Evolutionary conservation across 2,329 filamentous ascomycete species (phyloP), one percentile per base, ranked within the genome.

Genomic region (Blastomyces parvus): DNA sequence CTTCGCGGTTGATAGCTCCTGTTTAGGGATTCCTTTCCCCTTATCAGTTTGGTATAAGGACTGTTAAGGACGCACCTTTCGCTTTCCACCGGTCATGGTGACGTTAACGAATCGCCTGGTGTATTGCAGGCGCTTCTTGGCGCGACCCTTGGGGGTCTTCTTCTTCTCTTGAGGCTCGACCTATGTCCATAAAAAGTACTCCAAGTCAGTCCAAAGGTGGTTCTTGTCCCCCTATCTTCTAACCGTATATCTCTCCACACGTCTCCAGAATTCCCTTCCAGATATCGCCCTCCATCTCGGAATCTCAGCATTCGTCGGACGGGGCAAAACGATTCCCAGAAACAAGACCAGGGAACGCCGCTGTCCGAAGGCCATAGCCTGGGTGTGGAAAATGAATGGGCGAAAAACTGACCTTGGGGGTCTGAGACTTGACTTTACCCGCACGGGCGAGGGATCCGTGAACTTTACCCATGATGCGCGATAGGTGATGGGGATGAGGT

Each of bases 41-140:
- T 38, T 52, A 46, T 36, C 62, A 52, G 7, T 44, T 40, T 27
- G 27, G 22, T 17, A 38, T 14, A 14, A 53, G 27, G 46, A 17
- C 9, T 30, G 8, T 61, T n/a, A 36, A 42, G 40, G 22, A 52
- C 50, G 59, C 44, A 61, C 59, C 50, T 53, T 61, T 25, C 50
- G 59, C 38, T 52, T 61, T 46, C 50, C 50, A 38, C 50, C 50
- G 13, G 59, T 61, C 46, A 53, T 36, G 14, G 59, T 61, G 78
- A 97, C 91, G 83, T 97, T 97, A 73, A 97, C 92, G 84, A 97
- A 97, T 76, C 93, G 91, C 80, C 93, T 89, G 74, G 91, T 96
- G 87, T 97, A 97, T 80, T 86, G 87, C 79, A 95, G 87, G 77
- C 93, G 87, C 91, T 97, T 97, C 84, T 94, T 91, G 73, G 93